Evolutionary conservation across 2,329 filamentous ascomycete species (phyloP).

Genomic region (Botryotinia convoluta): DNA sequence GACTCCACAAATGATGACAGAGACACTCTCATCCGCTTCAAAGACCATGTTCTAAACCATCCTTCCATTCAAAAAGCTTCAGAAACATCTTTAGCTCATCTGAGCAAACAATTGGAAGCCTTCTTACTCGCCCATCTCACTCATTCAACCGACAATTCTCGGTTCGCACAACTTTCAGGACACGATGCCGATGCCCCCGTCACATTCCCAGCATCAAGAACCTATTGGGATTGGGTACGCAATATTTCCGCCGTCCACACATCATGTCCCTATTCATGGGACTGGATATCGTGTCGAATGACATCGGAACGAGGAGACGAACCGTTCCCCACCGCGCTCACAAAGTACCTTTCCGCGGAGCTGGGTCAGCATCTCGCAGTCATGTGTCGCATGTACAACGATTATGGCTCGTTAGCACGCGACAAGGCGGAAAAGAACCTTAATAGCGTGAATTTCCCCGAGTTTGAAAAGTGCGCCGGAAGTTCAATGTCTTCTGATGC

Average conservation of each 20-base stretch:
- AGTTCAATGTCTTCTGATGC: not conserved
- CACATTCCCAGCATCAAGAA: not conserved
- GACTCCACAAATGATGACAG: not conserved
- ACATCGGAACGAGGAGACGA: not conserved
- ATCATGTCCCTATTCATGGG: slow-evolving; percentile 16
- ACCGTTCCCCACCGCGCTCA: not conserved
- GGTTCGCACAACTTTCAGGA: not conserved
- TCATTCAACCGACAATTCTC: not conserved
- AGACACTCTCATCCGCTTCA: not conserved
- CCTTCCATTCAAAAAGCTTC: not conserved
- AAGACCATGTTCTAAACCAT: not conserved
- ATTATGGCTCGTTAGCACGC: slow-evolving; percentile 37
- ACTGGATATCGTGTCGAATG: slow-evolving; percentile 7
- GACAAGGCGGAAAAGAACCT: slow-evolving; percentile 38
- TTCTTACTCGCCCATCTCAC: not conserved
- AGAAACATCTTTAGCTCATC: not conserved
- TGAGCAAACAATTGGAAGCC: not conserved
- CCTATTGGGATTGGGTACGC: slow-evolving; percentile 2
- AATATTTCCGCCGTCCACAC: slow-evolving; percentile 11
- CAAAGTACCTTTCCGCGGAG: slow-evolving; percentile 18
- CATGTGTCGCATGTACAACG: slow-evolving; percentile 40
- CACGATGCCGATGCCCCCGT: not conserved
- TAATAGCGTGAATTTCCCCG: slow-evolving; percentile 38
- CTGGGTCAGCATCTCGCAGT: slow-evolving; percentile 31
- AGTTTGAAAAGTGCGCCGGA: not conserved